Base-by-base conservation (phyloP, 2,329 filamentous ascomycete species). In the Fusarium sp. region DNA sequence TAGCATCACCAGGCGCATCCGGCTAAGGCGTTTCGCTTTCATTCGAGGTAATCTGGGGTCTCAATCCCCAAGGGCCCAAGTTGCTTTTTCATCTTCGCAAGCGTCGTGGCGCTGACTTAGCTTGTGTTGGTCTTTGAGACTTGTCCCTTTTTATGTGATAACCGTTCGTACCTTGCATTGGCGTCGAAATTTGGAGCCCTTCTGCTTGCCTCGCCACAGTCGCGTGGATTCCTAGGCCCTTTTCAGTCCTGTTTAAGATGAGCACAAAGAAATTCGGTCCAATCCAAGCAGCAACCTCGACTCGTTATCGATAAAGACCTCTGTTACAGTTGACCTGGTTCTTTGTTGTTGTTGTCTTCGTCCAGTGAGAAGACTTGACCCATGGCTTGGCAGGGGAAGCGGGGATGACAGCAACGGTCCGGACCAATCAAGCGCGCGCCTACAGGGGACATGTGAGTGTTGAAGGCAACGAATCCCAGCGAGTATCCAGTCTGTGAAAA, bases 301-400 rank as follows among this genome's bases (percentile, higher is more conserved):
- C 23, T 59, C 46, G 49, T 55, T 70, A 70, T 70, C 67, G 67
- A 70, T 70, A 69, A 65, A 52, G 7, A n/a, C 12, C 19, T 19
- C 13, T 51, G 49, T 16, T 28, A n/a, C n/a, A 51, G 49, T 51
- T 41, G 48, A 19, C 30, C 43, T 23, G 28, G 43, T 44, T 45
- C 50, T 69, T 69, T 60, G 59, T 64, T 58, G 31, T 58, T 42
- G 45, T 48, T 57, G 30, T 14, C 30, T 12, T 63, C 28, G 21
- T 52, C 30, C 46, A 65, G 41, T 58, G 18, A 37, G 18, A 53
- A 62, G 60, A 63, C 30, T 67, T 42, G 49, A 59, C 57, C 44
- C 16, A 63, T 53, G 52, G 65, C 71, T 74, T 74, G 72, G 70
- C 72, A 74, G 70, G 67, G 72, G 68, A 67, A 67, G 46, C 31